These are phyloP conservation scores for Chalciporus sp. DNA, from an alignment of 1,284 basidiomycete species.

Conservation along the genomic window DNA sequence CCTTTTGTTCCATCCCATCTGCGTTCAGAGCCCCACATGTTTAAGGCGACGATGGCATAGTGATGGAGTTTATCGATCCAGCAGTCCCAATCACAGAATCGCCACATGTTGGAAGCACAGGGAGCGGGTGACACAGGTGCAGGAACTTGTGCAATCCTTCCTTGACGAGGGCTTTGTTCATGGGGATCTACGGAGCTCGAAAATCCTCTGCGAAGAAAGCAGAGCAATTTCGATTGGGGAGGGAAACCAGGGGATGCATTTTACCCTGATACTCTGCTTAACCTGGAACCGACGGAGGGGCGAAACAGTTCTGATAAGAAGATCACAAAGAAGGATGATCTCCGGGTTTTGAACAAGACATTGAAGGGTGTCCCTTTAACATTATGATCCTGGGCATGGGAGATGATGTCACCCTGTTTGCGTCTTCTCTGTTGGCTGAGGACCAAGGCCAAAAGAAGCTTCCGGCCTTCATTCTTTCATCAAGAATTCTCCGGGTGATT, in stretches of 20 bases:
- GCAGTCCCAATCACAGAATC: not conserved
- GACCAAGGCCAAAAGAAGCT: no score
- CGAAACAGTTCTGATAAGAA: not conserved
- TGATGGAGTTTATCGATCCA: not conserved
- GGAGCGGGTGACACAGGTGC: not conserved
- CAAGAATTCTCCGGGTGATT: not conserved
- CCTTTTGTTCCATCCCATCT: no score
- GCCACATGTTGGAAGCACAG: not conserved
- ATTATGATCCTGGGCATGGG: not conserved
- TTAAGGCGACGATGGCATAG: not conserved
- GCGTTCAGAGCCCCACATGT: no score
- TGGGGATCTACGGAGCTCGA: not conserved
- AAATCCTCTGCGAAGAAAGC: not conserved
- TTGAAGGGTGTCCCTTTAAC: not conserved
- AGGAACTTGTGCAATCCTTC: not conserved
- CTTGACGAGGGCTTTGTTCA: not conserved
- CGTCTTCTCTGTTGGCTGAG: no score
- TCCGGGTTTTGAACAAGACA: not conserved
- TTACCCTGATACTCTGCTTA: not conserved
- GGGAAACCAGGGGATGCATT: not conserved
- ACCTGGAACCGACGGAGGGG: not conserved
- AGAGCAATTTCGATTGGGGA: constrained; percentile 1
- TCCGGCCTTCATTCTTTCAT: not conserved
- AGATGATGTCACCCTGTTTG: no score
- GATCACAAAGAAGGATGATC: not conserved